Conservation (phyloP, 1,284 basidiomycete genomes). For the Leccinum subrobustum region DNA sequence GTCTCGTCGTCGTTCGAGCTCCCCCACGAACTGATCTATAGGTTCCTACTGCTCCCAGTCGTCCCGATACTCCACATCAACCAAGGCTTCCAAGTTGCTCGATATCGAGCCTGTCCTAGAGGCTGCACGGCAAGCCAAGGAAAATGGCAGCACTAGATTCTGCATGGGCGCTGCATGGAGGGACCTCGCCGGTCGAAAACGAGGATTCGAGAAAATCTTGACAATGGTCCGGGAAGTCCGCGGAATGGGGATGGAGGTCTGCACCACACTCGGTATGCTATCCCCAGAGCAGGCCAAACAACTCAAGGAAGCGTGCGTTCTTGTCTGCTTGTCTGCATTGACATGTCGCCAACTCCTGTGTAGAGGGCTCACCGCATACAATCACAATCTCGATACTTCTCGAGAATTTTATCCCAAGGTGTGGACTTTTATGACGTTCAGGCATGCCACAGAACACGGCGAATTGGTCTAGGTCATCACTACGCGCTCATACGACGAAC, state of each 20-base stretch:
- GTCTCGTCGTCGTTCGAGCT: not conserved
- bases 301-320: constrained; percentile 85
- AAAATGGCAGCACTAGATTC: constrained; percentile 94
- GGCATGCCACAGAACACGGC: constrained; percentile 4
- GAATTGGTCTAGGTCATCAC: constrained; percentile 77
- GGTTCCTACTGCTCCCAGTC: constrained; percentile 98
- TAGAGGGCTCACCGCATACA: constrained; percentile 94
- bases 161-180: constrained; percentile 99
- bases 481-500: constrained; percentile 92
- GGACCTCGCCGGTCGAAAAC: constrained; percentile 90
- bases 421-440: constrained; percentile 2
- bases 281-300: constrained; percentile 90
- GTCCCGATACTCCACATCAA: constrained; percentile 86
- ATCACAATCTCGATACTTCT: constrained; percentile 98
- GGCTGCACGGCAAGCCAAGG: constrained; percentile 91
- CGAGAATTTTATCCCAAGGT: constrained; percentile 95
- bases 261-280: constrained; percentile 97
- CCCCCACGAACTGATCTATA: constrained; percentile 29
- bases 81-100: constrained; percentile 87
- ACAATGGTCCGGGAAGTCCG: constrained; percentile 90
- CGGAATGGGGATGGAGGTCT: constrained; percentile 95
- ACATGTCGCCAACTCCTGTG: constrained; percentile 3
- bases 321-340: constrained; percentile 2
- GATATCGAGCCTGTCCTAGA: constrained; percentile 90
- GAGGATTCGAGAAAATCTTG: constrained; percentile 92